Base-by-base conservation (phyloP, 2,329 filamentous ascomycete genomes). In the Stenocarpella maydis region DNA sequence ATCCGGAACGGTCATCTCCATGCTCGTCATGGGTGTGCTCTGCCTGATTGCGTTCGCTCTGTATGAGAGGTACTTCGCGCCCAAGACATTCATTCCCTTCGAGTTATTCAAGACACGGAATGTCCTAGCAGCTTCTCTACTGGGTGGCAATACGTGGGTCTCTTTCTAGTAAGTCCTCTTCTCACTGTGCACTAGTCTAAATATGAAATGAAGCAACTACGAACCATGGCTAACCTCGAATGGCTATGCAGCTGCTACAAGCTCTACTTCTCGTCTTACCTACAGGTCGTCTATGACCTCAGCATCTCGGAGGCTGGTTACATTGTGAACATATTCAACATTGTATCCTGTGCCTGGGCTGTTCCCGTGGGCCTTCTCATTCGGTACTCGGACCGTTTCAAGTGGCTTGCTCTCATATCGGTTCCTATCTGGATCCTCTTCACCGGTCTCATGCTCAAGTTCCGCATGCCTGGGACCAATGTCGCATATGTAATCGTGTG, bases 271-370 rank as follows among this genome's bases (percentile, higher is more conserved):
- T 65, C 63, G 4, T 65, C 63, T 55, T 65, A 65, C 45, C 17
- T 65, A 6, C 63, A 65, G 34, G 63, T 65, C 7, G 63, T 65
- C 3, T 65, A 65, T 9, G 7, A 65, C 26, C 24, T 65, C 47
- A 65, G 63, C 8, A 17, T 65, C 19, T 65, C 63, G 2, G 31
- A 65, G 28, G 63, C 63, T 17, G 63, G 63, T 1, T 65, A 65
- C 34, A 65, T 65, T n/a, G 31, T 53, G 31, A 65, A 65, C 21
- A 65, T 65, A n/a, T 65, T 55, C 63, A 65, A 55, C 15, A 65
- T 65, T 15, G 63, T 65, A n/a, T 65, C 63, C 17, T 65, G 63
- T n/a, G 63, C 47, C 31, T 65, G 63, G 63, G 63, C 47, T 4
- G 47, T 65, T 6, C 63, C 63, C n/a, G 47, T 65, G 21, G 63